These are phyloP conservation scores for Entomophthora muscae DNA, from an alignment of 371 early-diverging fungal species.

Conservation along the genomic window DNA sequence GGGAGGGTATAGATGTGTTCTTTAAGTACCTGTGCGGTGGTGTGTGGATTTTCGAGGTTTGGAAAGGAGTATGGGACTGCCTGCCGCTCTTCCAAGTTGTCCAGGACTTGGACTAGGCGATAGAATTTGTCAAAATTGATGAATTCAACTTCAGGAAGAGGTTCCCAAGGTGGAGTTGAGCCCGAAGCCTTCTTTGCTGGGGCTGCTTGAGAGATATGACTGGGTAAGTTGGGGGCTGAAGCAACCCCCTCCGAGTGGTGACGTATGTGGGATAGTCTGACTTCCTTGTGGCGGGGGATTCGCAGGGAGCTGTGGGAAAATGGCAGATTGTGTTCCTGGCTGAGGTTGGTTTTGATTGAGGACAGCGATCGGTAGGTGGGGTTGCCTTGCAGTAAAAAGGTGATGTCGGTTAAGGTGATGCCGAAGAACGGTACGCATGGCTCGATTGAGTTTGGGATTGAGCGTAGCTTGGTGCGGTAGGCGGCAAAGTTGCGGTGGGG, in stretches of 20 bases:
- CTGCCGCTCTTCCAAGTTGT: background rate
- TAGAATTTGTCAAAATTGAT: constrained; percentile 7
- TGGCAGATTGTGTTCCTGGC: background rate
- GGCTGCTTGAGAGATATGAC: background rate
- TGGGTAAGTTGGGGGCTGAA: background rate
- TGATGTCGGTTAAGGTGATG: constrained; percentile 72
- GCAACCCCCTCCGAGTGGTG: background rate
- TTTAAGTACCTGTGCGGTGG: background rate
- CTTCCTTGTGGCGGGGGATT: background rate
- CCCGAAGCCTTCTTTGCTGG: background rate
- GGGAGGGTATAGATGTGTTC: background rate
- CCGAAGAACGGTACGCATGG: constrained; percentile 87
- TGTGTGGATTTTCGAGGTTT: background rate
- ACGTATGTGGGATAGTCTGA: background rate
- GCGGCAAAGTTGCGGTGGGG: constrained; percentile 63
- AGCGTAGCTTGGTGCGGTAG: constrained; percentile 72
- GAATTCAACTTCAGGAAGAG: constrained; percentile 1
- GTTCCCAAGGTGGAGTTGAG: background rate
- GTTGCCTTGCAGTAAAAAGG: constrained; percentile 90
- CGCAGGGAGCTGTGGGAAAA: background rate
- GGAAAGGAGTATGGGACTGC: background rate
- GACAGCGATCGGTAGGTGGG: constrained; percentile 22
- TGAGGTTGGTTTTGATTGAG: background rate
- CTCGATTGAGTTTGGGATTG: constrained; percentile 34
- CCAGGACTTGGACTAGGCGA: constrained; percentile 2